Conservation (phyloP, 2,329 filamentous ascomycete species). For the Botrytis tulipae region DNA sequence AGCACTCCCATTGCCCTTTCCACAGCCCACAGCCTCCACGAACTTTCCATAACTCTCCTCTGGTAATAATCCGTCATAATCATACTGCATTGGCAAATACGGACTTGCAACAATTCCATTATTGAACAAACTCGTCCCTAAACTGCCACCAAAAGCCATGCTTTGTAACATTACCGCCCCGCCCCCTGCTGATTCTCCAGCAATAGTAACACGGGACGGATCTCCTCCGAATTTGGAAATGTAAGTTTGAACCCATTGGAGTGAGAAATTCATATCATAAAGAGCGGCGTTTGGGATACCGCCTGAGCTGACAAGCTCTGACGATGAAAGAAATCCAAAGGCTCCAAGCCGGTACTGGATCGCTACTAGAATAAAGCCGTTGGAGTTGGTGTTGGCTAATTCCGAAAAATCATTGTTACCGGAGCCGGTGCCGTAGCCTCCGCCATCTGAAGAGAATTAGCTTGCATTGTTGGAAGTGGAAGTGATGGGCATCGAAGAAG, state of each 20-base stretch:
- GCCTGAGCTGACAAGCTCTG: conserved; percentile 51
- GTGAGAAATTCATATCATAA: conserved; percentile 56
- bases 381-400: conserved; percentile 48
- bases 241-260: conserved; percentile 57
- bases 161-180: conserved; percentile 49
- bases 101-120: conserved; percentile 43
- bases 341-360: conserved; percentile 65
- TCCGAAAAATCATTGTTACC: conserved; percentile 40
- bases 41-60: conserved; percentile 47
- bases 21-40: conserved; percentile 43
- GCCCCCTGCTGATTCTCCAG: conserved; percentile 55
- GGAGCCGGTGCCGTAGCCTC: conserved; percentile 34
- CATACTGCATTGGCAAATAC: conserved; percentile 53
- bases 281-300: conserved; percentile 62
- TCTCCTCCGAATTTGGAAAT: conserved; percentile 55
- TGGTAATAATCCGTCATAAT: conserved; percentile 46
- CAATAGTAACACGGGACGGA: conserved; percentile 50
- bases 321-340: conserved; percentile 66
- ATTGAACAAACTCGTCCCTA: conserved; percentile 10
- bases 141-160: conserved; percentile 32
- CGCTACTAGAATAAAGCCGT: conserved; percentile 54
- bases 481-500: not conserved
- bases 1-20: conserved; percentile 37
- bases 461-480: conserved; percentile 25
- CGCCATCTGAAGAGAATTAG: conserved; percentile 39